Percentiles rank a stretch among this genome's conserved stretches.
Evolutionary conservation across 2,329 filamentous ascomycete genomes (phyloP).

Genomic region (Ceratocystis lukuohia): DNA sequence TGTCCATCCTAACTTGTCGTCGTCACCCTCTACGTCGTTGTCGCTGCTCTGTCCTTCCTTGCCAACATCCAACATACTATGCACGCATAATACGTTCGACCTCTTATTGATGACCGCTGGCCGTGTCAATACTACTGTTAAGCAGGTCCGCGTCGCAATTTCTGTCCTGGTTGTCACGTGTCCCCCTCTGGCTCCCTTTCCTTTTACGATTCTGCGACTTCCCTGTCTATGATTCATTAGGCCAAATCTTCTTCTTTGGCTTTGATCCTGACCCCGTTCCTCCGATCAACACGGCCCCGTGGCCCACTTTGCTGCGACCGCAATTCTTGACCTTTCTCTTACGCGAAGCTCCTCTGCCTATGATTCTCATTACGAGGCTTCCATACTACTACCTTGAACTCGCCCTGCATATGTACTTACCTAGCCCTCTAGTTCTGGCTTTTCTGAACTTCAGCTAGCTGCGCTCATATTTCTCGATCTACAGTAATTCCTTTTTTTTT

Average conservation of each 20-base stretch:
- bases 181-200: not conserved
- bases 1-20: not conserved
- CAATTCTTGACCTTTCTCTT: not conserved
- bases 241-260: not conserved
- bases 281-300: constrained; percentile 1
- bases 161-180: not conserved
- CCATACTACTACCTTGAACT: not conserved
- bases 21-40: not conserved
- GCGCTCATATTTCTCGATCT: not conserved
- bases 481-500: not conserved
- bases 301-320: not conserved
- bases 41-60: not conserved
- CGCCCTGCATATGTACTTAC: not conserved
- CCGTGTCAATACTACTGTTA: not conserved
- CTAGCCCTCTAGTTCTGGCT: not conserved
- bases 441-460: not conserved
- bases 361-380: constrained; percentile 1
- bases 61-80: not conserved
- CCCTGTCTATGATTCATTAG: not conserved
- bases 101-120: not conserved
- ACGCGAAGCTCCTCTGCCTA: not conserved
- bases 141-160: not conserved
- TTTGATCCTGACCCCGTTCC: not conserved
- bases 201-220: not conserved
- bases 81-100: not conserved